Evolutionary conservation across 2,329 filamentous ascomycete species (phyloP).

Genomic region (Tolypocladium pustulatum): DNA sequence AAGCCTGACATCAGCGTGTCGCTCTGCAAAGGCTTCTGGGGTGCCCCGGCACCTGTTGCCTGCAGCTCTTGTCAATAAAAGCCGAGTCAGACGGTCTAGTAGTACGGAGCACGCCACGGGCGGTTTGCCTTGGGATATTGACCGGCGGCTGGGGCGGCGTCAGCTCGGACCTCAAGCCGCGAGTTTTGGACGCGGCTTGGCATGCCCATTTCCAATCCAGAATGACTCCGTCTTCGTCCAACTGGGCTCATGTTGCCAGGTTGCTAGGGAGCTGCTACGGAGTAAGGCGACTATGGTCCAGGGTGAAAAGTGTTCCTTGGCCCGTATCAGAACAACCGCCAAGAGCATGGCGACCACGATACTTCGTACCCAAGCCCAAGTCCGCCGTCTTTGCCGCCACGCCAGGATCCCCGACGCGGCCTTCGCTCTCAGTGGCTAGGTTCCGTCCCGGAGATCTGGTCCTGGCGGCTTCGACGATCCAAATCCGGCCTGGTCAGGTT

Average conservation of each 20-base stretch:
- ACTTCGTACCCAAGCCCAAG: too few species aligned
- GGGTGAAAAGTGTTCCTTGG: neutral
- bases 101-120: too few species aligned
- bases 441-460: slow-evolving; percentile 20
- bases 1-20: neutral
- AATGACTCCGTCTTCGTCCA: neutral
- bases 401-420: neutral
- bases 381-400: neutral
- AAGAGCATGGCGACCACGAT: neutral
- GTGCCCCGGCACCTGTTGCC: neutral
- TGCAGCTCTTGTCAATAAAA: too few species aligned
- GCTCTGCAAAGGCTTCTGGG: neutral
- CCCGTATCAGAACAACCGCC: neutral
- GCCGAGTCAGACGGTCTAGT: too few species aligned
- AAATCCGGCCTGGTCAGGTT: slow-evolving; percentile 11
- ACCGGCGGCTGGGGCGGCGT: neutral
- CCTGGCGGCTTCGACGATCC: slow-evolving; percentile 19
- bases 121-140: neutral
- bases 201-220: neutral
- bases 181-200: too few species aligned
- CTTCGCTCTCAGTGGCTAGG: slow-evolving; percentile 6
- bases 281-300: neutral
- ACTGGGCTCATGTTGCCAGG: neutral
- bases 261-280: neutral
- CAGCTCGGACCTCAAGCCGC: neutral